Base-by-base conservation (phyloP, 139 green algal species). In the Astrephomene gubernaculifera region DNA sequence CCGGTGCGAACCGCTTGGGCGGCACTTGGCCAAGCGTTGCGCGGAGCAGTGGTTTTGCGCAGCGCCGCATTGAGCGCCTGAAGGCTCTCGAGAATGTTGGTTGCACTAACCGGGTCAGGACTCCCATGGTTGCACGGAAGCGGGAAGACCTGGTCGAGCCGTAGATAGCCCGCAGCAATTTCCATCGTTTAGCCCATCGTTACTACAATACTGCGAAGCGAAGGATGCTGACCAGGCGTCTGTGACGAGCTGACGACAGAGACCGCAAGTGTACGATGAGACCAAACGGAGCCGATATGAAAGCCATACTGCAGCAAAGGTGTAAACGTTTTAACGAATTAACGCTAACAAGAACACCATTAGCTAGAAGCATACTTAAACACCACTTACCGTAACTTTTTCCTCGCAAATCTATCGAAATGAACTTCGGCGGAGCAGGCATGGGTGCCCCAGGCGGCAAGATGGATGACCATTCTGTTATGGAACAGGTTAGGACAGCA, bases 401-500 rank as follows among this genome's bases (percentile, higher is more conserved):
- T n/a, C n/a, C n/a, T n/a, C n/a, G n/a, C n/a, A n/a, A n/a, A n/a
- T n/a, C n/a, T n/a, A n/a, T n/a, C 3, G 63, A 63, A 65, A 84
- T 84, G 78, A 84, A 43, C 60, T 84, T 67, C 78, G 78, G 78
- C 19, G 78, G 78, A 17, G 9, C 60, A 33, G 24, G 39, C 31
- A 41, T 81, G 36, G 76, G 22, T 4, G 41, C 31, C 43, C 76
- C 79, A 17, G 79, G 64, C 4, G 65, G 25, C 17, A 86, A 86
- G 49, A 9, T 25, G 35, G 79, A 86, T 44, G 79, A 86, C 44
- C 45, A 68, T 27, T 35, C 65, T 19, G 57, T 86, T 29, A 86
- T 86, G 79, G 79, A 86, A n/a, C 79, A 86, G 79, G 79, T 86
- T 6, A 10, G 41, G n/a, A 31, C 6, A 25, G 49, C 49, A 25